phyloP scores from a whole-genome alignment of 2,329 filamentous ascomycete species.

The Penicillium sp. region DNA sequence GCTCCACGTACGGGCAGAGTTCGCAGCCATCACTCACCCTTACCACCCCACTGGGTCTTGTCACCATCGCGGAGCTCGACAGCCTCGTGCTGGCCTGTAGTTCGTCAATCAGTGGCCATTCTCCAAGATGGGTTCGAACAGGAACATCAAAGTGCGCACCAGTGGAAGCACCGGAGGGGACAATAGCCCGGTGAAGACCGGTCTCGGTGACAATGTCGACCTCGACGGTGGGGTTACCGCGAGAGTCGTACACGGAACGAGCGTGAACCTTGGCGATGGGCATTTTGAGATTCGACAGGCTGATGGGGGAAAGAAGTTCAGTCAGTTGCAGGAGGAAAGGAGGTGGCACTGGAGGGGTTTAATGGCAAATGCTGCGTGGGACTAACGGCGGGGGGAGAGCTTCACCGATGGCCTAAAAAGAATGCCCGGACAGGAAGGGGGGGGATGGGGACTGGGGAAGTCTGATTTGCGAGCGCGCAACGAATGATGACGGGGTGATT shows the following conservation, averaged over 20 bases:
- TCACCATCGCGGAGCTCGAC: constrained; percentile 88
- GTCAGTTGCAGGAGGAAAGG: constrained; percentile 25
- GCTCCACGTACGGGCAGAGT: background rate
- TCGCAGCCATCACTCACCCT: constrained; percentile 55
- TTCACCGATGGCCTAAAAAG: constrained; percentile 45
- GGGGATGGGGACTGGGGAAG: constrained; percentile 10
- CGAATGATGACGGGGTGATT: constrained; percentile 18
- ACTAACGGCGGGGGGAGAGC: constrained; percentile 34
- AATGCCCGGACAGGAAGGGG: constrained; percentile 24
- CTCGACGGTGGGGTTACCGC: constrained; percentile 96
- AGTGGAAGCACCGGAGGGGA: constrained; percentile 93
- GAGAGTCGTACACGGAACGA: constrained; percentile 97
- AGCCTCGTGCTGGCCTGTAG: constrained; percentile 78
- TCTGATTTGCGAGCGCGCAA: constrained; percentile 23
- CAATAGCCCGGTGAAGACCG: constrained; percentile 94
- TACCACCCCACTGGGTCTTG: constrained; percentile 80
- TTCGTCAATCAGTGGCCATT: constrained; percentile 4
- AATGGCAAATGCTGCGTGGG: constrained; percentile 23
- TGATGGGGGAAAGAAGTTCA: constrained; percentile 24
- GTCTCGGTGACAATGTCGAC: constrained; percentile 96
- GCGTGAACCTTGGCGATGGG: constrained; percentile 85
- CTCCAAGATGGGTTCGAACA: background rate
- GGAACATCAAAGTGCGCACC: constrained; percentile 54
- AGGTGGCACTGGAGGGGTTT: constrained; percentile 16
- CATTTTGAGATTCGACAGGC: constrained; percentile 59